Percentiles rank a stretch among this genome's conserved stretches.
Evolutionary conservation across 2,329 filamentous ascomycete genomes (phyloP).

Genomic region (Cadophora gregata): DNA sequence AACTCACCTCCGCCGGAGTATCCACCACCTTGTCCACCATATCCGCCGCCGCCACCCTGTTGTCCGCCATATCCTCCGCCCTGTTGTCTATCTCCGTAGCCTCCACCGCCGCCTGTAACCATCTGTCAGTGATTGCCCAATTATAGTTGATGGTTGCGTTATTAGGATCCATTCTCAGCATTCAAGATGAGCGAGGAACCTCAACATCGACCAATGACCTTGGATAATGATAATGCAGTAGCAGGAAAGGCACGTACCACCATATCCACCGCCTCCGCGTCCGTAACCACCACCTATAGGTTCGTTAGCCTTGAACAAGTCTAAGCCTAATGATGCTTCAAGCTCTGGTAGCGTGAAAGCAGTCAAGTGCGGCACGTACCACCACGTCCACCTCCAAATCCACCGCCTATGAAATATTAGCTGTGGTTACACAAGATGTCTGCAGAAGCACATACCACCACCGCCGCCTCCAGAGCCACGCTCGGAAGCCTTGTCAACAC

Average conservation of each 20-base stretch:
- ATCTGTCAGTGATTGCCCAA: conserved; percentile 49
- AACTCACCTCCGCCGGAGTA: conserved; percentile 39
- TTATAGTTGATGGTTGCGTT: neutral
- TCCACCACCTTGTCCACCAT: conserved; percentile 48
- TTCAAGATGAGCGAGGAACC: neutral
- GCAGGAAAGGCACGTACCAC: conserved; percentile 12
- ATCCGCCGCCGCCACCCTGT: conserved; percentile 40
- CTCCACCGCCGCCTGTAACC: conserved; percentile 40
- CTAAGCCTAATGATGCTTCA: neutral
- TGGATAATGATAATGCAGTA: neutral
- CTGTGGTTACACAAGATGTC: neutral
- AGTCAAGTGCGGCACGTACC: conserved; percentile 19
- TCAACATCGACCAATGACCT: neutral
- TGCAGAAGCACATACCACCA: conserved; percentile 26
- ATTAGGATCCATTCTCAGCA: neutral
- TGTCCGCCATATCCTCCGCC: conserved; percentile 48
- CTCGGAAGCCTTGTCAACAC: conserved; percentile 88
- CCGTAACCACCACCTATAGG: conserved; percentile 43
- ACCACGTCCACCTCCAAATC: conserved; percentile 51
- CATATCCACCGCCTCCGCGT: conserved; percentile 47
- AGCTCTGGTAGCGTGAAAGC: neutral
- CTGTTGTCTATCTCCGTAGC: conserved; percentile 61
- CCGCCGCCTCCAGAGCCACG: conserved; percentile 63
- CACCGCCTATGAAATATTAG: conserved; percentile 32
- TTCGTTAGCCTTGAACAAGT: conserved; percentile 3